Percentiles rank a stretch among this genome's conserved stretches.
phyloP scores from a whole-genome alignment of 495 filamentous ascomycete species.

The Penicillium alfredii region DNA sequence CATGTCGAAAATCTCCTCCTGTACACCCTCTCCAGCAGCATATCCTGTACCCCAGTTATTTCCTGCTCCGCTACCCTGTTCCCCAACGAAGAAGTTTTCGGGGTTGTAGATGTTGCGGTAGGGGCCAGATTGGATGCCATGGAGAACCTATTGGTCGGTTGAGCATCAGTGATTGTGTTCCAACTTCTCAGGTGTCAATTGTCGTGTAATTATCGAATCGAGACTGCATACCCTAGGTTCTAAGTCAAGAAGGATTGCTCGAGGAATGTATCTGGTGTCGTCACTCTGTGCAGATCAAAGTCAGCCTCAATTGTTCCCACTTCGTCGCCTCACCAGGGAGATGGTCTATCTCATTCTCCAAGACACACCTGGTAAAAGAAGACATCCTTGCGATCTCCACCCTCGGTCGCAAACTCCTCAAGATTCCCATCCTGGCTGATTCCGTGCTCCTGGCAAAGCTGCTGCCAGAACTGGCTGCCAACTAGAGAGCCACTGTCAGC shows the following conservation, averaged over 20 bases:
- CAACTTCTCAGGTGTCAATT: no score
- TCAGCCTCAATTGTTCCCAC: background rate
- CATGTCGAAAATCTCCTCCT: constrained; percentile 99
- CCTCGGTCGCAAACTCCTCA: constrained; percentile 92
- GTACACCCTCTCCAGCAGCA: constrained; percentile 80
- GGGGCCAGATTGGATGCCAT: constrained; percentile 82
- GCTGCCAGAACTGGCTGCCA: constrained; percentile 94
- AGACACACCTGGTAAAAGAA: constrained; percentile 85
- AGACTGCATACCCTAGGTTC: constrained; percentile 70
- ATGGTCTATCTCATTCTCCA: no score
- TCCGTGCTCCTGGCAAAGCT: constrained; percentile 94
- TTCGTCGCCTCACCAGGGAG: no score
- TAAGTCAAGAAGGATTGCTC: constrained; percentile 90
- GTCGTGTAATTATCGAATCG: no score
- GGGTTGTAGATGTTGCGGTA: constrained; percentile 99
- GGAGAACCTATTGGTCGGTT: constrained; percentile 59
- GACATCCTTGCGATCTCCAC: constrained; percentile 95
- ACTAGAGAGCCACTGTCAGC: constrained; percentile 46
- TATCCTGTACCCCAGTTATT: constrained; percentile 99
- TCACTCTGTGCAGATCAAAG: constrained; percentile 53
- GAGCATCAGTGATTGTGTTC: no score
- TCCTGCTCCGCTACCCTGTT: constrained; percentile 84
- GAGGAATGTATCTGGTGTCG: constrained; percentile 95
- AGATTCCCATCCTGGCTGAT: constrained; percentile 96
- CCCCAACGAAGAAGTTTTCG: constrained; percentile 94